A percentile compares a stretch with the other conserved stretches of the same genome.
phyloP scores from a whole-genome alignment of 139 green algal species.

The Edaphochlamys debaryana region DNA sequence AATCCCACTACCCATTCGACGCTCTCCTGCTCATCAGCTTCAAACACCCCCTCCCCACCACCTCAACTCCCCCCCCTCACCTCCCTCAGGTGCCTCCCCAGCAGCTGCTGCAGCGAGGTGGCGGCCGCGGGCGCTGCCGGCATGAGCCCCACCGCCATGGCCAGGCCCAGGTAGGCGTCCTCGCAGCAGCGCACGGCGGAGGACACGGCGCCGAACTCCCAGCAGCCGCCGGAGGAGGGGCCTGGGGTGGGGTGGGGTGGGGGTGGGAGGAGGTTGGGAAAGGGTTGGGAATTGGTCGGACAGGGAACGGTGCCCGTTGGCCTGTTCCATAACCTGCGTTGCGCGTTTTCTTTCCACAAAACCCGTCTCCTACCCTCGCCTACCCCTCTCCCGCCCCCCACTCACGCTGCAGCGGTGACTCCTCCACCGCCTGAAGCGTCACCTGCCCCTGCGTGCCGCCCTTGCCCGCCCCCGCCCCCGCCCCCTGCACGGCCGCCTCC shows the following conservation, averaged over 20 bases:
- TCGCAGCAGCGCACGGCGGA: slow-evolving; percentile 17
- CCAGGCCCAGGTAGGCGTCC: slow-evolving; percentile 23
- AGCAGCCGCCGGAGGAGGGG: slow-evolving; percentile 19
- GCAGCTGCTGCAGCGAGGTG: slow-evolving; percentile 13
- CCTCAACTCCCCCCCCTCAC: too few relatives aligned
- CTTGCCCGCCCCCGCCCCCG: background rate
- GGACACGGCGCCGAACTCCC: slow-evolving; percentile 5
- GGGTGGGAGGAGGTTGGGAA: too few relatives aligned
- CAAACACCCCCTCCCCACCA: too few relatives aligned
- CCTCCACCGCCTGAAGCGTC: background rate
- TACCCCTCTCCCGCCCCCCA: too few relatives aligned
- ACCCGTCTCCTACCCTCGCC: too few relatives aligned
- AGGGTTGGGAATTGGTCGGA: too few relatives aligned
- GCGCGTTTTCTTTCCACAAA: too few relatives aligned
- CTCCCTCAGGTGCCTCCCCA: slow-evolving; percentile 13
- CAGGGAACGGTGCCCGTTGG: too few relatives aligned
- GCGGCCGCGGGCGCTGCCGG: background rate
- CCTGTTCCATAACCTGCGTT: too few relatives aligned
- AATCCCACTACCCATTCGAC: too few relatives aligned
- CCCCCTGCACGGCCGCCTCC: background rate
- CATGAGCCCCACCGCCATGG: slow-evolving; percentile 10
- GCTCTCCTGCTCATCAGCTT: too few relatives aligned
- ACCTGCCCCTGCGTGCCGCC: too few relatives aligned
- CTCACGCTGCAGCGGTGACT: slow-evolving; percentile 16
- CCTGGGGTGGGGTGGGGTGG: background rate